Conservation (phyloP, 257 asterid genomes). For the Solanum piurae region DNA sequence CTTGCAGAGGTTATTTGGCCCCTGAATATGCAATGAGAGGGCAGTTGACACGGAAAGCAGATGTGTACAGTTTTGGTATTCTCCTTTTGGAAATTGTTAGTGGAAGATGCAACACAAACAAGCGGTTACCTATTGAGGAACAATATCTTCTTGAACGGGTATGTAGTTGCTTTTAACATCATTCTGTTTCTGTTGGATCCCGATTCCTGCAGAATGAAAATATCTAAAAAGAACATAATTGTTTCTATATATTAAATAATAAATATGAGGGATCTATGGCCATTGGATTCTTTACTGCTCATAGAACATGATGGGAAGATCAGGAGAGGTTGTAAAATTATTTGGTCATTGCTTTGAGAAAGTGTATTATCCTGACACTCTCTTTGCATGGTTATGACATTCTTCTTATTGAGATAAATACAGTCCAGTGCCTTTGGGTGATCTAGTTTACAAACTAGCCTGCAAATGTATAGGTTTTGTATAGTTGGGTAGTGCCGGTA, state of each 20-base stretch:
- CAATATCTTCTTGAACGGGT: constrained; percentile 80
- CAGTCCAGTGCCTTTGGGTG: neutral
- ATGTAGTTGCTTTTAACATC: constrained; percentile 4
- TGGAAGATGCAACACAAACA: constrained; percentile 72
- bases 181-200: neutral
- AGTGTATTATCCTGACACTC: neutral
- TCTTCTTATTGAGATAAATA: neutral
- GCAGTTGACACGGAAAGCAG: constrained; percentile 80
- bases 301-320: neutral
- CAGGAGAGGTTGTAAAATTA: neutral
- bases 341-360: neutral
- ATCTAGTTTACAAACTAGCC: neutral
- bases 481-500: neutral
- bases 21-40: constrained; percentile 90
- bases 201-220: neutral
- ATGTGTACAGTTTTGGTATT: constrained; percentile 78
- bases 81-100: constrained; percentile 74
- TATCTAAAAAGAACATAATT: neutral
- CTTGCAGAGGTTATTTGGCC: constrained; percentile 83
- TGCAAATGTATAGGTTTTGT: neutral
- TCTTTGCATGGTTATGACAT: neutral
- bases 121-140: constrained; percentile 43
- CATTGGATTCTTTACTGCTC: neutral
- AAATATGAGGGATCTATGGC: neutral
- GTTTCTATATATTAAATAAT: neutral